Base-by-base conservation (phyloP, 352 stramenopile species). In the Sclerospora graminicola region DNA sequence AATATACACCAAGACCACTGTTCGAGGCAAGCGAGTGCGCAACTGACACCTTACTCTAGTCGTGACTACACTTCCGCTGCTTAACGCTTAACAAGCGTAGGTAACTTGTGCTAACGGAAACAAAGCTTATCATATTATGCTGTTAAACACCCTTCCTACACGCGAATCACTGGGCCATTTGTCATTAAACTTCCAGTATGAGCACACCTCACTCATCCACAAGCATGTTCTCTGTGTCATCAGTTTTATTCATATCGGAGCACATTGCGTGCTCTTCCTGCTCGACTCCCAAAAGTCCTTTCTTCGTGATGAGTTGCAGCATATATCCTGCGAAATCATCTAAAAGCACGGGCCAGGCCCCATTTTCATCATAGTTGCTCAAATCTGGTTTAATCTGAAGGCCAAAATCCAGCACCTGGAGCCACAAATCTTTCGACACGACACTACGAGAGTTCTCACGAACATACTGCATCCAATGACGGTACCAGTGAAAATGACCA, bases 351-450 rank as follows among this genome's bases (percentile, higher is more conserved):
- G 81, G 81, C 81, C 81, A 93, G 10, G 81, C 81, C 45, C 75
- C 76, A 31, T 93, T 93, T 41, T 89, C 78, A 51, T 93, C 78
- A 60, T 84, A 93, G 51, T 90, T 89, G 63, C 66, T 83, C 53
- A 93, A 34, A 33, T 88, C 69, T 4, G 56, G 33, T 16, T 69
- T 60, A 29, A 93, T 81, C 40, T 90, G 78, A 14, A 63, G 39
- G 23, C 72, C 73, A 64, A 93, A 93, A 37, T 93, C 74, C 37
- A 93, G 58, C 37, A 86, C 67, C 39, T 93, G 81, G 37, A 88
- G 79, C 81, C 81, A 93, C 47, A 90, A 38, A 44, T 93, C 81
- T 35, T 82, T 88, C 3, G 81, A 87, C 28, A 93, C 74, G 16
- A 82, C 82, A 52, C 84, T 88, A 11, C 70, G 69, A 19, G 66